phyloP scores from a whole-genome alignment of 108 stramenopile species.

The Cyclostephanos invisitatus region DNA sequence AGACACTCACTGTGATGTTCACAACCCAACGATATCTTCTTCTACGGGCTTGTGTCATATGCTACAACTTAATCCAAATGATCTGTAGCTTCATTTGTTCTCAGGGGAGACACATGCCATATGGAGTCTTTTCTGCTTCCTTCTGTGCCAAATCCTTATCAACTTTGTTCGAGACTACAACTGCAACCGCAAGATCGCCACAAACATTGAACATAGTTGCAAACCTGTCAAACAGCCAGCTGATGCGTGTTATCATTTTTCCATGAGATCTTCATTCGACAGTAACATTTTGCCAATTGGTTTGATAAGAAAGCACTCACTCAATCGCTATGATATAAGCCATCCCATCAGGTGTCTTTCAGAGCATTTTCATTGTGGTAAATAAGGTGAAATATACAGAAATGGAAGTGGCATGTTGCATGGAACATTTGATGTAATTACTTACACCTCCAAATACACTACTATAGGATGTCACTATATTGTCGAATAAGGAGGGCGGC shows the following conservation, averaged over 20 bases:
- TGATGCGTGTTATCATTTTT: not conserved
- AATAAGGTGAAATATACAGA: not conserved
- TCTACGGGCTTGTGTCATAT: no score
- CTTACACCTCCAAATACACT: constrained; percentile 13
- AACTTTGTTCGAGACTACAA: constrained; percentile 1
- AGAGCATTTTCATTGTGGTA: not conserved
- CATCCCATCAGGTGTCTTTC: constrained; percentile 3
- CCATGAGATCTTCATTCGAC: constrained; percentile 5
- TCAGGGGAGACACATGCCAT: no score
- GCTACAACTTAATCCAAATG: not conserved
- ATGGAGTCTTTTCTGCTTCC: not conserved
- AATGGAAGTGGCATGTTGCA: constrained; percentile 1
- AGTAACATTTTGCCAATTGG: constrained; percentile 1
- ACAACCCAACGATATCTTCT: no score
- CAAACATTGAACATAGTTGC: constrained; percentile 15
- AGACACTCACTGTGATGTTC: no score
- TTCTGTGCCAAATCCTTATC: no score
- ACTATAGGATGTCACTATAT: not conserved
- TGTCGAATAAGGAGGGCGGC: no score
- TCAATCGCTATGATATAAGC: constrained; percentile 19
- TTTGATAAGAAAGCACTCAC: constrained; percentile 6
- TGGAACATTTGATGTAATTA: not conserved
- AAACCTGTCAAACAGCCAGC: constrained; percentile 19
- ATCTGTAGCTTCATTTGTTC: not conserved
- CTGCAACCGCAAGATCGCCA: constrained; percentile 15